Conservation (phyloP, 352 stramenopile species). For the Phytophthora hibernalis region DNA sequence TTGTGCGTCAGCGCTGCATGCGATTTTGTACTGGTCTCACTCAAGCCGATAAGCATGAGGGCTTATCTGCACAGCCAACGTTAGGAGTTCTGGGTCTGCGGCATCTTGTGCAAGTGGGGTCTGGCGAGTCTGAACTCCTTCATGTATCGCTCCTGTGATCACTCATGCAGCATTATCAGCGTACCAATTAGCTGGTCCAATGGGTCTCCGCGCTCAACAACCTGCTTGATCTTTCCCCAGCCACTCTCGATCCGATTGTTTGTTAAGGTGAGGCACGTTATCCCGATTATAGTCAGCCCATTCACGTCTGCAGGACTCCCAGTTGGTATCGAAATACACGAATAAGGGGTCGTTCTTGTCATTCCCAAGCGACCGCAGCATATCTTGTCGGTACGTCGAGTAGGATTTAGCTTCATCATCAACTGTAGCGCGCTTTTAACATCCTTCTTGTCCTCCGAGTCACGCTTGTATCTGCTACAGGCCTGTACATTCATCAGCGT, state of each 20-base stretch:
- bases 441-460: not conserved
- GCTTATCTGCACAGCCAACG: slow-evolving; percentile 11
- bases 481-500: slow-evolving; percentile 6
- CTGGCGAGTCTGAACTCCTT: slow-evolving; percentile 13
- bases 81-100: slow-evolving; percentile 7
- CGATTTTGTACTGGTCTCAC: slow-evolving; percentile 13
- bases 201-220: not conserved
- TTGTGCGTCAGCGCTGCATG: not conserved
- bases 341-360: too few relatives aligned
- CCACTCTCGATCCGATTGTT: slow-evolving; percentile 18
- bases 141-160: slow-evolving; percentile 15
- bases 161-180: slow-evolving; percentile 25
- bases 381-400: too few relatives aligned
- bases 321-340: too few relatives aligned
- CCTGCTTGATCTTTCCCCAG: slow-evolving; percentile 16
- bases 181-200: slow-evolving; percentile 8
- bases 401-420: slow-evolving; percentile 23
- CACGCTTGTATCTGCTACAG: not conserved
- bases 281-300: not conserved
- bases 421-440: slow-evolving; percentile 1
- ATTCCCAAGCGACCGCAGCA: too few relatives aligned
- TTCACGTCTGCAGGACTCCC: too few relatives aligned
- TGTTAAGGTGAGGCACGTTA: slow-evolving; percentile 12
- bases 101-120: slow-evolving; percentile 5
- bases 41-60: slow-evolving; percentile 14